Evolutionary conservation across 2,329 filamentous ascomycete species (phyloP), one percentile per base, ranked within the genome.

Genomic region (Aureobasidium zeae): DNA sequence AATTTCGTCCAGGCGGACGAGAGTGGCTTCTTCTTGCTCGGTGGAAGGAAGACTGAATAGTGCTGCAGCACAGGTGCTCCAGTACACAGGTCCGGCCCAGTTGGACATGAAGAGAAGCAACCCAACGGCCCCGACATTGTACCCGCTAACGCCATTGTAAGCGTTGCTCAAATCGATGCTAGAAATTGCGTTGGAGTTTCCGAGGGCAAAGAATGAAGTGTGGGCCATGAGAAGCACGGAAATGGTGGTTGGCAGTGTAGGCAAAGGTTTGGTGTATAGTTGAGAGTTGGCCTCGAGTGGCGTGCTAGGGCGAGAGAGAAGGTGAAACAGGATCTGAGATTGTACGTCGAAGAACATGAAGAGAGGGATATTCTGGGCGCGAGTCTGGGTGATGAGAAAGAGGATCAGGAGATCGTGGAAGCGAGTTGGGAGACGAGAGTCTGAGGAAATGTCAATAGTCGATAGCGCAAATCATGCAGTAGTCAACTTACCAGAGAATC

Each of bases 121-220:
- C 0, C 86, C 91, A 12, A 98, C 91, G 12, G 79, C 72, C n/a
- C 78, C 50, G 49, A 91, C 71, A 57, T 84, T 88, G 68, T 93
- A 98, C 45, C 73, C 77, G 37, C 73, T 75, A 26, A 98, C 73
- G 49, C 91, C 91, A 56, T 98, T 98, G 66, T 98, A 98, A 0
- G 88, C 88, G 58, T 82, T 94, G 5, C 86, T 93, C 15, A 98
- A 74, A 57, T 96, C 88, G 54, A 98, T 78, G n/a, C 84, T 89
- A 10, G 88, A 94, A 52, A 98, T 94, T 29, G 91, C 83, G 61
- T 98, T 98, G 34, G 85, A 86, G 58, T 87, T 87, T 17, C 88
- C 91, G 50, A 86, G 78, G 21, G 86, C 82, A 60, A 96, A 98
- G 71, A 94, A 98, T 39, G 82, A 80, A 25, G 77, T 70, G 64